Base-by-base conservation (phyloP, 352 stramenopile species). In the Phytophthora niederhauseri region DNA sequence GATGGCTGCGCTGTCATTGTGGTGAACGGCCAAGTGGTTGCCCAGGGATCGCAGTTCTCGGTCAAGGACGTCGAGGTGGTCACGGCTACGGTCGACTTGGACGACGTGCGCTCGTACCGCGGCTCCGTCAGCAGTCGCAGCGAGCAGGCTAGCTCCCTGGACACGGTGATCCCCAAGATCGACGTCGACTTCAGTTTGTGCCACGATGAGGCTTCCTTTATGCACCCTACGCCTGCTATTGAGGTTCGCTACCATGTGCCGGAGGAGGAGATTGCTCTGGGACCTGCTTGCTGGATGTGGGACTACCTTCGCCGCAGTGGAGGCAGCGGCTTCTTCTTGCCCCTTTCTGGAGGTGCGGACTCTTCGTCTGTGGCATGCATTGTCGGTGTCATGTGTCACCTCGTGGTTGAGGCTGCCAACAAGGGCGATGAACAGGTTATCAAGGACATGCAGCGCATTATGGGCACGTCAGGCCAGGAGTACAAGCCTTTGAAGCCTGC, bases 211-310 rank as follows among this genome's bases (percentile, higher is more conserved):
- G 73, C 72, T 4, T 55, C 58, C 12, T 74, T 91, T 19, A 30
- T 66, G 2, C 57, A 71, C 2, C 76, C 85, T 14, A 85, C 74
- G n/a, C 58, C 76, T 17, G 65, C 73, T 8, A 84, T 98, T 50
- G 63, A 91, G 7, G 73, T 97, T 12, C 84, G 80, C 19, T 90
- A 95, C 72, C 86, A 98, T 63, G 75, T 80, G 6, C 91, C 97
- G 2, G 96, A 99, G 70, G 97, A 99, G 76, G 97, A 99, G 73
- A 99, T 98, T 75, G 98, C 92, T 36, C 81, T 98, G 2, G 98
- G 98, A 5, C 97, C 97, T 2, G 97, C 98, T 3, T 99, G 97
- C 77, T 99, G 98, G 98, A 77, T 99, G 38, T 99, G 98, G 98
- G 98, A 99, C 81, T 99, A 99, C 77, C 68, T 99, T 52, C 91